Evolutionary conservation across 2,329 filamentous ascomycete genomes (phyloP).

Genomic region (Hymenotorrendiella dingleyae): DNA sequence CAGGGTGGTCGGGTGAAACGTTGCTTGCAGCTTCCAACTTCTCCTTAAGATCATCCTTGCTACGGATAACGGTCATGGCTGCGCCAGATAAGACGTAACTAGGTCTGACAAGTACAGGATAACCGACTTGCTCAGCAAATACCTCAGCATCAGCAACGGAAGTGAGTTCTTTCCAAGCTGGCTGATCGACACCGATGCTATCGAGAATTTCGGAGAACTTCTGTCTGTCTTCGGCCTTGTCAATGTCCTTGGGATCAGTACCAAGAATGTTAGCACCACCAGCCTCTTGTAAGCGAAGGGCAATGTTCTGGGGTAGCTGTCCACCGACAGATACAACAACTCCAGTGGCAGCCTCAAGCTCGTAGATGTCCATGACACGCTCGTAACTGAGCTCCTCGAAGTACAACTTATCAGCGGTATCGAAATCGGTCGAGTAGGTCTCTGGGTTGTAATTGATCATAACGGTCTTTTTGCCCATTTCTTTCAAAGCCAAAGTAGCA

Average conservation of each 20-base stretch:
- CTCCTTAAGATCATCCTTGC: slow-evolving; percentile 82
- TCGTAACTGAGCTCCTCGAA: slow-evolving; percentile 97
- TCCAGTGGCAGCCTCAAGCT: slow-evolving; percentile 76
- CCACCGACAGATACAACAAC: slow-evolving; percentile 95
- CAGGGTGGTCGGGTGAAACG: slow-evolving; percentile 93
- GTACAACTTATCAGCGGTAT: slow-evolving; percentile 85
- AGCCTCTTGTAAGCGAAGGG: slow-evolving; percentile 83
- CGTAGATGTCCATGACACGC: slow-evolving; percentile 98
- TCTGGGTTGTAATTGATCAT: slow-evolving; percentile 75
- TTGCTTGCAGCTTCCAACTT: slow-evolving; percentile 87
- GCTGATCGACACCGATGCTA: slow-evolving; percentile 93
- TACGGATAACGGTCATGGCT: slow-evolving; percentile 95
- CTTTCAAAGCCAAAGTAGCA: slow-evolving; percentile 72
- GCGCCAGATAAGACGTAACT: slow-evolving; percentile 95
- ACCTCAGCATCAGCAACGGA: slow-evolving; percentile 81
- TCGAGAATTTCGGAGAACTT: slow-evolving; percentile 98
- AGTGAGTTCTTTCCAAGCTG: slow-evolving; percentile 94
- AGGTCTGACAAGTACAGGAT: slow-evolving; percentile 91
- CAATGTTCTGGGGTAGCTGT: slow-evolving; percentile 96
- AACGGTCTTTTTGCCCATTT: slow-evolving; percentile 92
- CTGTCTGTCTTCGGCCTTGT: slow-evolving; percentile 95
- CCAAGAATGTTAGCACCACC: slow-evolving; percentile 88
- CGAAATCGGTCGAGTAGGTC: slow-evolving; percentile 78
- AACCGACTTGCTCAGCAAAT: slow-evolving; percentile 80
- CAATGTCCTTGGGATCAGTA: slow-evolving; percentile 88